Evolutionary conservation across 1,284 basidiomycete genomes (phyloP), one percentile per base, ranked within the genome.

Genomic region (Leccinum subspadiceum): DNA sequence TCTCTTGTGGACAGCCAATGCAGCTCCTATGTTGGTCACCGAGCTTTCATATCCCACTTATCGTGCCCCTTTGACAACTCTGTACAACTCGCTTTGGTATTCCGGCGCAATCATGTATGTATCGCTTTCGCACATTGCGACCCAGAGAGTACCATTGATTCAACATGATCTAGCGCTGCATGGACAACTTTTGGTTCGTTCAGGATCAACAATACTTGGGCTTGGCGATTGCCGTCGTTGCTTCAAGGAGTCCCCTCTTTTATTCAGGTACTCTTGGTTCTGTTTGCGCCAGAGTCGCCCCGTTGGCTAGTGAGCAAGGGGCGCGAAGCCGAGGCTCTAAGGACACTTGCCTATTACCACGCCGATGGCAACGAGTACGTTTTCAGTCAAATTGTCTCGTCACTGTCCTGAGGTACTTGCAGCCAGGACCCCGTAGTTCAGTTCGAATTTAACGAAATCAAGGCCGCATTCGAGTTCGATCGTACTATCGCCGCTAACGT

Each of bases 61-160:
- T 73, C 88, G 92, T 62, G 89, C 85, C 2, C 83, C 83, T 5
- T 73, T 91, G 56, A 91, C 87, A 5, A 85, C 88, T 1, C 76
- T 84, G 31, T 92, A 90, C 77, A 91, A 92, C 77, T 85, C 87
- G 4, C 83, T 90, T 57, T 92, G 89, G 89, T 89, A 89, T 67
- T 84, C 86, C 33, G 33, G 33, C 33, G 33, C 33, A 1, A 35
- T 6, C 33, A 35, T 35, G 33, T 35, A 35, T 35, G 82, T 76
- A 4, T 41, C 2, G 17, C 24, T 46, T 48, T 22, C 9, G 8
- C 12, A 22, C 44, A 22, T 44, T 44, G 17, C 41, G 5, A 8
- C 12, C 20, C 12, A 9, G 44, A 22, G 12, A 12, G 20, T 22
- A 22, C 13, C 13, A 13, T 22, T 46, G 1, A 46, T 22, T 5